Evolutionary conservation across 371 early-diverging fungal species (phyloP).

Genomic region (Nematocida minor): DNA sequence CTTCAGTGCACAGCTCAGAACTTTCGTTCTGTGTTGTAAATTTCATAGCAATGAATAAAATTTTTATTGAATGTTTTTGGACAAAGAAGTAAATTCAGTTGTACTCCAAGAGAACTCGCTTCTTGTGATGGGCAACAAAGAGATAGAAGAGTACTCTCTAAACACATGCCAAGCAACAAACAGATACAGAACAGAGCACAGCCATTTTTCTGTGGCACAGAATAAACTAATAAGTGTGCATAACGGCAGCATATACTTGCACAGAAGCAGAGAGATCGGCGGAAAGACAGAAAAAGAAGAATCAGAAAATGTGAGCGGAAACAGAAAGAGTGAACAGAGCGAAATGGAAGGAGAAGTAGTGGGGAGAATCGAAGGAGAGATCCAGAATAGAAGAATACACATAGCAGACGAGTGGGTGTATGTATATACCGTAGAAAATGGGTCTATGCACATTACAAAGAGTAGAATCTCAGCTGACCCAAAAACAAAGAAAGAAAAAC

Average conservation of each 20-base stretch:
- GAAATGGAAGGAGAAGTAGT: neutral
- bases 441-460: neutral
- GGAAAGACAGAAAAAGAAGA: neutral
- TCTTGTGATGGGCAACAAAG: neutral
- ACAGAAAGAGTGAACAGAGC: neutral
- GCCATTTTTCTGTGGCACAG: neutral
- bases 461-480: too few relatives aligned
- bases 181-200: neutral
- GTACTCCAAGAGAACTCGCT: neutral
- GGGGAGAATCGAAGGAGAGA: neutral
- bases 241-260: neutral
- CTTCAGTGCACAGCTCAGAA: neutral
- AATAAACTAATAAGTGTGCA: neutral
- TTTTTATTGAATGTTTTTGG: constrained; percentile 6
- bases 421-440: neutral
- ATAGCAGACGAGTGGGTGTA: neutral
- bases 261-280: neutral
- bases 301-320: neutral
- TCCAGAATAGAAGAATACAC: neutral
- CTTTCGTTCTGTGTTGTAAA: constrained; percentile 21
- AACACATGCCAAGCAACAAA: neutral
- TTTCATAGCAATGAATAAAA: constrained; percentile 22
- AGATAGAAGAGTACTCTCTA: neutral
- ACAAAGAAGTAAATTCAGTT: neutral
- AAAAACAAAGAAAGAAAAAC: neutral